A percentile compares a stretch with the other conserved stretches of the same genome.
Conservation (phyloP, 768 basidiomycete genomes). For the Rhizopogon sp. region DNA sequence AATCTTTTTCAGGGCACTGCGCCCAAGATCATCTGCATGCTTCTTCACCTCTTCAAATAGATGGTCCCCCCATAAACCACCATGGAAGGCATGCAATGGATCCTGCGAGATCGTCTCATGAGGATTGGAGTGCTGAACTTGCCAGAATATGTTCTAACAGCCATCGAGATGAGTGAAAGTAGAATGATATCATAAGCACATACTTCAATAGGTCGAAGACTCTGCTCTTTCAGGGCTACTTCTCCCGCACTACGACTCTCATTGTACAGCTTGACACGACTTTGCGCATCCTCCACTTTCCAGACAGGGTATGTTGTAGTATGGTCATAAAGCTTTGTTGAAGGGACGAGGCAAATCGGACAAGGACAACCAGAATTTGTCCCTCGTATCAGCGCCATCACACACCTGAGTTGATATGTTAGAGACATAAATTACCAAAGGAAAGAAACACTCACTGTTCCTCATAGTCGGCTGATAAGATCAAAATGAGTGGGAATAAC, state of each 20-base stretch:
- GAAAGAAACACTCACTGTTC: constrained; percentile 29
- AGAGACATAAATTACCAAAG: too few species aligned
- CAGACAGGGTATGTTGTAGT: constrained; percentile 3
- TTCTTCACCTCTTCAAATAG: constrained; percentile 22
- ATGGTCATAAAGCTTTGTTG: constrained; percentile 17
- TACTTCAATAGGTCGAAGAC: constrained; percentile 10
- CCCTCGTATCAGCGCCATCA: constrained; percentile 33
- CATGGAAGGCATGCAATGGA: constrained; percentile 31
- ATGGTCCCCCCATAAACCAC: constrained; percentile 29
- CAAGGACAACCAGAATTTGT: constrained; percentile 24
- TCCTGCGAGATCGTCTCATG: constrained; percentile 32
- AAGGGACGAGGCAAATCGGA: constrained; percentile 31
- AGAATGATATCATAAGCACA: constrained; percentile 22
- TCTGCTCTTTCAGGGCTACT: constrained; percentile 5
- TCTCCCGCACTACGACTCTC: constrained; percentile 13
- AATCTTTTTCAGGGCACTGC: constrained; percentile 1
- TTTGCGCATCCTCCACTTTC: constrained; percentile 5
- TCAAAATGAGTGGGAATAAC: constrained; percentile 26
- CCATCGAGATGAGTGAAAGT: constrained; percentile 13
- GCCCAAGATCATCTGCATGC: constrained; percentile 7
- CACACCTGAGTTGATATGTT: constrained; percentile 17
- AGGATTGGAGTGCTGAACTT: constrained; percentile 27
- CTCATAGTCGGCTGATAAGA: constrained; percentile 39
- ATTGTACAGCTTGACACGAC: constrained; percentile 11
- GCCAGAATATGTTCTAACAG: constrained; percentile 36